These are phyloP conservation scores for Barnettozyma wickerhamii DNA, from an alignment of 805 yeast species.

Conservation along the genomic window DNA sequence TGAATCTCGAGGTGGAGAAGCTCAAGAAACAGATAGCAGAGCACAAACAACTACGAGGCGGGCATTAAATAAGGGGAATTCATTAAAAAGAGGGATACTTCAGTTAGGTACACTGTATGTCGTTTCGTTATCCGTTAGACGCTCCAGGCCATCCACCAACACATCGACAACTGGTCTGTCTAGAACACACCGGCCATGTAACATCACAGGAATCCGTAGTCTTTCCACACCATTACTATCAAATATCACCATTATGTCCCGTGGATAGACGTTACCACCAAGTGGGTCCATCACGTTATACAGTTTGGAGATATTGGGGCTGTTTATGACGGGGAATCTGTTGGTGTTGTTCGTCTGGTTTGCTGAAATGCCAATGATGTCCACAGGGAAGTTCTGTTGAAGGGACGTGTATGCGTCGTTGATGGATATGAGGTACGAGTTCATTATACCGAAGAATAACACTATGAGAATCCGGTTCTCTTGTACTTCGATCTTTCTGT, in stretches of 20 bases:
- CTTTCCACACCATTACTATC: conserved; percentile 17
- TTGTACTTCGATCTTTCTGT: conserved; percentile 4
- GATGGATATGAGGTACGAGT: conserved; percentile 13
- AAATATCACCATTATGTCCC: conserved; percentile 21
- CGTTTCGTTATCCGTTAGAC: too few species aligned
- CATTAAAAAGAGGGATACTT: too few species aligned
- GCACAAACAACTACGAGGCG: conserved; percentile 18
- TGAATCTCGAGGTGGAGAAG: conserved; percentile 41
- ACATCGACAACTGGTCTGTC: conserved; percentile 15
- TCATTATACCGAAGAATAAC: conserved; percentile 24
- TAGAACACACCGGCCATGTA: conserved; percentile 8
- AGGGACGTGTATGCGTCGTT: conserved; percentile 2
- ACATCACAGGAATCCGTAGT: conserved; percentile 13
- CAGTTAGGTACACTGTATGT: too few species aligned
- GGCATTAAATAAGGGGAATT: too few species aligned
- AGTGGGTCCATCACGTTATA: conserved; percentile 24
- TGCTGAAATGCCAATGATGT: conserved; percentile 20
- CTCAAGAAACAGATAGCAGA: conserved; percentile 33
- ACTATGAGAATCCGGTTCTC: conserved; percentile 14
- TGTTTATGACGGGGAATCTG: conserved; percentile 18
- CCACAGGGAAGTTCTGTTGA: conserved; percentile 6
- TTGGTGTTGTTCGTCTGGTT: conserved; percentile 13
- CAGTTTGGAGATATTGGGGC: conserved; percentile 12
- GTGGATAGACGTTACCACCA: conserved; percentile 28
- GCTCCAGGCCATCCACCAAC: conserved; percentile 18